A percentile compares a stretch with the other conserved stretches of the same genome.
Conservation (phyloP, 1,284 basidiomycete genomes). For the Takashimella tepidaria region DNA sequence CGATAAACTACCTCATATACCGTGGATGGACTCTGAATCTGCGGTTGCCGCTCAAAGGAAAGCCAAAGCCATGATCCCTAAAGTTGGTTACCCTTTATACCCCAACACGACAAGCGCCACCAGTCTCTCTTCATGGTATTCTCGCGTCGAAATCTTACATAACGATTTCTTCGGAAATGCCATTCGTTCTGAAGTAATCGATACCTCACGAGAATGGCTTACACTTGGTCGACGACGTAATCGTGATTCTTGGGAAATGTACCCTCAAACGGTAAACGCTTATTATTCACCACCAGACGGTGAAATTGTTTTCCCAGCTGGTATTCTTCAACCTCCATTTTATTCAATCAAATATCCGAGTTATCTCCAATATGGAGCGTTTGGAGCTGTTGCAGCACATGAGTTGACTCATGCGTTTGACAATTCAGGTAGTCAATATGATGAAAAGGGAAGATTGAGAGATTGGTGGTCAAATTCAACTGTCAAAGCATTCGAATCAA, state of each 20-base stretch:
- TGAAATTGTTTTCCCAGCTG: constrained; percentile 94
- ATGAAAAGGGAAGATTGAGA: constrained; percentile 54
- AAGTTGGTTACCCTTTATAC: constrained; percentile 64
- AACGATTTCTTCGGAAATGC: constrained; percentile 78
- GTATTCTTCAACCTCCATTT: constrained; percentile 89
- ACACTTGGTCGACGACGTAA: constrained; percentile 69
- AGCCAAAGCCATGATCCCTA: constrained; percentile 48
- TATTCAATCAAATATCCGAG: constrained; percentile 74
- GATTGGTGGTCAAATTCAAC: constrained; percentile 77
- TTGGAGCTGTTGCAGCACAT: constrained; percentile 83
- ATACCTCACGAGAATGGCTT: constrained; percentile 59
- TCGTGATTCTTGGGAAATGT: constrained; percentile 67
- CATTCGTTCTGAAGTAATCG: constrained; percentile 32
- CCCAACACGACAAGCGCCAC: constrained; percentile 72
- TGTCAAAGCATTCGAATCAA: constrained; percentile 72
- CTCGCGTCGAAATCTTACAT: constrained; percentile 59
- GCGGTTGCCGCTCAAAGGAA: constrained; percentile 79
- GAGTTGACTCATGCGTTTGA: constrained; percentile 92
- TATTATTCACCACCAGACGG: constrained; percentile 42
- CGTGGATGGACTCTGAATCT: constrained; percentile 89
- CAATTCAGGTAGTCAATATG: constrained; percentile 65
- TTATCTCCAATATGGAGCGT: constrained; percentile 88
- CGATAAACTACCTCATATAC: constrained; percentile 64
- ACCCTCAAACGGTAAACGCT: constrained; percentile 46
- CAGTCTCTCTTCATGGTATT: constrained; percentile 72